Conservation (phyloP, 2,329 filamentous ascomycete species). For the Alternaria brassicicola region DNA sequence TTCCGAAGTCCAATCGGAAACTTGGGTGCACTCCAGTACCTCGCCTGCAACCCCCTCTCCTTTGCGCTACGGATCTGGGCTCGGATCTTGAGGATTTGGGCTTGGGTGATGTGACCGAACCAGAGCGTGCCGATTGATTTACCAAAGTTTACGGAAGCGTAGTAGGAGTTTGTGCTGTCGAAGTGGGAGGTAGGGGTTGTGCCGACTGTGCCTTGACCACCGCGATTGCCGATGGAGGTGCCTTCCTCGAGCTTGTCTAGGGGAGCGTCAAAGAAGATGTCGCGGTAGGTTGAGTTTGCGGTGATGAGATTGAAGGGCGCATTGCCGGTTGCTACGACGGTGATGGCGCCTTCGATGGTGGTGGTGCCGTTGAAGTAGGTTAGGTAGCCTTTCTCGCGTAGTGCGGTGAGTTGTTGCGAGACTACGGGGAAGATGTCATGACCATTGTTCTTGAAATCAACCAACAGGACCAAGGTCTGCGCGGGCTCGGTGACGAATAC, state of each 20-base stretch:
- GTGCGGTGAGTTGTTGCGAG: slow-evolving; percentile 51
- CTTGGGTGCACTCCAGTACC: slow-evolving; percentile 63
- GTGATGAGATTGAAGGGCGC: slow-evolving; percentile 57
- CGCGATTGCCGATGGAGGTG: background rate
- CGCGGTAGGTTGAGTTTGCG: slow-evolving; percentile 56
- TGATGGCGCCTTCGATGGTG: slow-evolving; percentile 53
- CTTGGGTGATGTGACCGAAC: slow-evolving; percentile 55
- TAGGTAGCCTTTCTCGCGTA: slow-evolving; percentile 58
- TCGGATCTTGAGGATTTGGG: slow-evolving; percentile 56
- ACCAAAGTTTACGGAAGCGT: slow-evolving; percentile 66
- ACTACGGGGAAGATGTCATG: slow-evolving; percentile 46
- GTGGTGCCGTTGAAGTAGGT: slow-evolving; percentile 57
- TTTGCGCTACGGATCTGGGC: slow-evolving; percentile 61
- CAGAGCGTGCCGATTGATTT: slow-evolving; percentile 59
- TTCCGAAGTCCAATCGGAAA: slow-evolving; percentile 63
- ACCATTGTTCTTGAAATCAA: slow-evolving; percentile 57
- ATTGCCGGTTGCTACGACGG: slow-evolving; percentile 61
- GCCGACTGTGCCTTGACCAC: slow-evolving; percentile 56
- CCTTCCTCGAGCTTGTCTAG: slow-evolving; percentile 47
- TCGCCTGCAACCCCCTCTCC: slow-evolving; percentile 58
- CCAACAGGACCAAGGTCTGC: slow-evolving; percentile 59
- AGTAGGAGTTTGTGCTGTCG: slow-evolving; percentile 65
- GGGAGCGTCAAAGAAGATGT: slow-evolving; percentile 64
- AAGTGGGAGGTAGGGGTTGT: slow-evolving; percentile 46
- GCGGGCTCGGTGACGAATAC: slow-evolving; percentile 58